Base-by-base conservation (phyloP, 1,284 basidiomycete genomes). In the Ganoderma multipileum region DNA sequence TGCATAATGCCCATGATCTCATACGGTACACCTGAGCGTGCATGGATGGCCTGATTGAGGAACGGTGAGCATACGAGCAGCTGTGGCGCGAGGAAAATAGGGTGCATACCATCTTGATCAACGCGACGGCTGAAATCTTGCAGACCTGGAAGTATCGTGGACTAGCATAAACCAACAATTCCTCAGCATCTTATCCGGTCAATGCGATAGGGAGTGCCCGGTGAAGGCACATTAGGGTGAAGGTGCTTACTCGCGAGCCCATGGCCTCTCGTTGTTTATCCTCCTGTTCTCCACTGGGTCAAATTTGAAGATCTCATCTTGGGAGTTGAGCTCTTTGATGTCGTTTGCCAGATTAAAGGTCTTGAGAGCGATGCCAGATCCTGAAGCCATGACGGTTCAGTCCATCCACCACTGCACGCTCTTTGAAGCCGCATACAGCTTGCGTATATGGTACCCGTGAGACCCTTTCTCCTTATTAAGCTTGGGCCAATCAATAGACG, bases 1-100 rank as follows among this genome's bases (percentile, higher is more conserved):
- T 98, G 96, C 97, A 99, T 98, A 57, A 99, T 86, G 11, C 98
- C 98, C 98, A 99, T 99, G 77, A 99, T 98, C 83, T 99, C 97
- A 83, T 98, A 95, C 65, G 94, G 93, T 2, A 98, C 97, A 62
- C 97, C 98, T 7, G 97, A 98, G 59, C 97, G 91, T 47, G 98
- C 97, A 80, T 99, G 97, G 77, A 98, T 99, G 67, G 97, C 96
- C 95, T 97, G 72, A 18, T 97, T 72, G 28, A 42, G 60, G 41
- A 41, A 30, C 6, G 54, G 30, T 63, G 39, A 66, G 60, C 38
- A 64, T 44, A 57, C 33, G 23, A 33, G 11, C 57, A 12, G 39
- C 39, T 52, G 30, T 60, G 54, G 66, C 69, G 65, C 58, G 59
- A 6, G 26, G 33, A n/a, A 39, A 61, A 26, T 5, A 39, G 36